Conservation (phyloP, 1,284 basidiomycete species). For the Apiotrichum brassicae region DNA sequence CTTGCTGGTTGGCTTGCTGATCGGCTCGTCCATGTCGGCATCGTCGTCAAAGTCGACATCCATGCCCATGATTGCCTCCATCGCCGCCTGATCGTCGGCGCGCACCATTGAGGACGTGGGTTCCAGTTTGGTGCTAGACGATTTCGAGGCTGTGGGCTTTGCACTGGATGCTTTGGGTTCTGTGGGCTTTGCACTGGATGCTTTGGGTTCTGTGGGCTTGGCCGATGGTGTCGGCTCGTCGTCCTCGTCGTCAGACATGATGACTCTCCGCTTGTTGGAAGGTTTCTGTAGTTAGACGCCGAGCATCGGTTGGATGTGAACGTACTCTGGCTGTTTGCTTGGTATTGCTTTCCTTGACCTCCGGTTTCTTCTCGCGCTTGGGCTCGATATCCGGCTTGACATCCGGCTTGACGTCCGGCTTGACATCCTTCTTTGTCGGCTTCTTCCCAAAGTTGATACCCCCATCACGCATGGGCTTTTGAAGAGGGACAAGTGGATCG, state of each 20-base stretch:
- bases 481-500: constrained; percentile 15
- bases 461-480: constrained; percentile 23
- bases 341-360: constrained; percentile 1
- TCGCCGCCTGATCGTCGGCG: constrained; percentile 36
- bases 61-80: constrained; percentile 45
- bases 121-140: constrained; percentile 13
- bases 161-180: too few relatives aligned
- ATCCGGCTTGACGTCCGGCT: constrained; percentile 8
- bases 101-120: constrained; percentile 34
- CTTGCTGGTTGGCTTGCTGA: too few relatives aligned
- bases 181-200: too few relatives aligned
- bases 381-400: constrained; percentile 14
- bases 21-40: constrained; percentile 1
- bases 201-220: constrained; percentile 1
- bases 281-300: background rate
- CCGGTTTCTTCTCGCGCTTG: too few relatives aligned
- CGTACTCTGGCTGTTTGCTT: background rate
- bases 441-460: constrained; percentile 21
- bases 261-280: constrained; percentile 26
- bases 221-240: constrained; percentile 6
- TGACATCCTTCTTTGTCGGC: constrained; percentile 6
- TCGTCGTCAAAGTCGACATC: constrained; percentile 27
- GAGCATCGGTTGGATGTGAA: background rate
- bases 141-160: too few relatives aligned
- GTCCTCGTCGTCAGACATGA: constrained; percentile 33